phyloP scores from a whole-genome alignment of 176 grass and related monocot species.

The Ampelocalamus luodianensis region DNA sequence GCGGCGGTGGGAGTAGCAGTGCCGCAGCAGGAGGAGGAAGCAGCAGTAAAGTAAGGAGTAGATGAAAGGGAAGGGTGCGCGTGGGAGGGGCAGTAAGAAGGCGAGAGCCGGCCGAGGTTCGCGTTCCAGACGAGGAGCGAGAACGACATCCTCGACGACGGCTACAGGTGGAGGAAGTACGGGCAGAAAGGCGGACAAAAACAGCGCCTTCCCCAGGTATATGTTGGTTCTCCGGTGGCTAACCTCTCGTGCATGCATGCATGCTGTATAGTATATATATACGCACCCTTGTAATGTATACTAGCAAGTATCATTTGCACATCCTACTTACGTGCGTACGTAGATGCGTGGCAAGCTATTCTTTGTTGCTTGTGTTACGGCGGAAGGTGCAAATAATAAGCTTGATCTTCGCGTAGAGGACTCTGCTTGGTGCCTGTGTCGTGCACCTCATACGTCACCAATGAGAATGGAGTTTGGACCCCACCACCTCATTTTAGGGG shows the following conservation, averaged over 20 bases:
- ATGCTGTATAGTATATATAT: not conserved
- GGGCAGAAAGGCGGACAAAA: conserved; percentile 97
- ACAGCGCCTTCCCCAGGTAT: conserved; percentile 77
- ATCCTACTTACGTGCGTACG: not conserved
- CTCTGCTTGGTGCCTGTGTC: too few relatives aligned
- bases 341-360: not conserved
- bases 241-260: not conserved
- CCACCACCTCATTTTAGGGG: too few relatives aligned
- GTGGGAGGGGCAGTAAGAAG: conserved; percentile 51
- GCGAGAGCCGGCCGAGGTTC: conserved; percentile 58
- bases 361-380: too few relatives aligned
- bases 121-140: conserved; percentile 89
- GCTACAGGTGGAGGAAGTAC: conserved; percentile 97
- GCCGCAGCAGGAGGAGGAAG: not conserved
- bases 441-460: too few relatives aligned
- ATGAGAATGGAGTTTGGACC: too few relatives aligned
- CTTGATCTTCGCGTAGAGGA: too few relatives aligned
- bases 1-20: not conserved
- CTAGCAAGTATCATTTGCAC: not conserved
- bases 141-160: conserved; percentile 87
- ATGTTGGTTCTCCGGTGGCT: not conserved
- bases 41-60: too few relatives aligned
- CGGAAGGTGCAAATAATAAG: too few relatives aligned
- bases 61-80: conserved; percentile 3
- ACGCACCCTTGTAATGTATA: not conserved